Evolutionary conservation across 1,284 basidiomycete species (phyloP), one percentile per base, ranked within the genome.

Genomic region (Tilletia horrida): DNA sequence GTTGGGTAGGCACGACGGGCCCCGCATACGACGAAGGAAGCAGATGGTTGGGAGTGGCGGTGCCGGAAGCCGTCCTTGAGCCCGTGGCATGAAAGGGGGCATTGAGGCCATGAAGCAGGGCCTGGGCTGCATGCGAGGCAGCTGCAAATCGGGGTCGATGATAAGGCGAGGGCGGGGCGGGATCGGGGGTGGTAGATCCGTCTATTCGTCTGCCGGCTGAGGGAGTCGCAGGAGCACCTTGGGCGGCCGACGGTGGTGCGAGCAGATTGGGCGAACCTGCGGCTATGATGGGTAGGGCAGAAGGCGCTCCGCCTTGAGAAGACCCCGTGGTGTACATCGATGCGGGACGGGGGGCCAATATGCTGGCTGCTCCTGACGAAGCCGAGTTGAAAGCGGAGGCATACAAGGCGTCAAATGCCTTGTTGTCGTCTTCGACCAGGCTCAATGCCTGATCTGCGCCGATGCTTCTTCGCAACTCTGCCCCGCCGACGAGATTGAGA

Each of bases 391-490:
- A n/a, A n/a, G n/a, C n/a, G n/a, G 45, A 18, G 16, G n/a, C 55
- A 59, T 59, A 59, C 13, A 59, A 14, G 3, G 27, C 55, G 9
- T 59, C 55, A 59, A 35, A 59, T 13, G 55, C 55, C 27, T 68
- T 70, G n/a, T 73, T 73, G 9, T 70, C 73, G 18, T 89, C 86
- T 1, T 81, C 82, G 2, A 95, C 76, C 68, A 93, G 84, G 63
- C 92, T 91, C 63, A 88, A 86, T 0, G 89, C 91, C 75, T 91
- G 92, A 50, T 90, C 89, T 1, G 85, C 77, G 2, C 85, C 86
- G 84, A 92, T 91, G 0, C 92, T 91, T 47, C 93, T 85, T 84
- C 92, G 87, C 74, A 97, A 90, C 78, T 96, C 93, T 64, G 87
- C 86, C 0, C 89, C 90, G 68, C 88, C 87, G 27, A 40, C 14